A percentile compares a stretch with the other conserved stretches of the same genome.
Evolutionary conservation across 2,329 filamentous ascomycete species (phyloP).

Genomic region (Incumbomyces lentus): DNA sequence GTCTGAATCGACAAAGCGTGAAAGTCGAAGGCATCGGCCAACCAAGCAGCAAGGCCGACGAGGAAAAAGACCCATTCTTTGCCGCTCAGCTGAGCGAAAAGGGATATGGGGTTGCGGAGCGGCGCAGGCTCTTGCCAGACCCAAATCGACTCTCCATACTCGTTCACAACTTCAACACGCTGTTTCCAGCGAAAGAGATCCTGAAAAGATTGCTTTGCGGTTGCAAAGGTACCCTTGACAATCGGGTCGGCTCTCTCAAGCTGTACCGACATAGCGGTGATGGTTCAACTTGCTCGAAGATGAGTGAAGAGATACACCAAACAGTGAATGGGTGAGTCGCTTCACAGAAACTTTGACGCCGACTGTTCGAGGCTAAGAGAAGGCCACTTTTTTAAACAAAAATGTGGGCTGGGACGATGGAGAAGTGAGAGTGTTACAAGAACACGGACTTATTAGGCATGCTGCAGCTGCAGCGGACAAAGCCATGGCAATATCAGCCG

Average conservation of each 20-base stretch:
- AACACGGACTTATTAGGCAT: too few species aligned
- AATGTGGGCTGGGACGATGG: too few species aligned
- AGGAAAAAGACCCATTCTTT: conserved; percentile 67
- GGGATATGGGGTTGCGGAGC: conserved; percentile 58
- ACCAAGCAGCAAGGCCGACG: conserved; percentile 66
- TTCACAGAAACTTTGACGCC: too few species aligned
- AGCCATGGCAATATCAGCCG: too few species aligned
- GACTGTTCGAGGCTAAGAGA: too few species aligned
- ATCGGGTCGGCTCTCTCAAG: conserved; percentile 53
- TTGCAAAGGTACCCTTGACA: conserved; percentile 54
- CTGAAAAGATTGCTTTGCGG: conserved; percentile 51
- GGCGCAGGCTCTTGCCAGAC: conserved; percentile 60
- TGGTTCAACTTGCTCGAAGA: too few species aligned
- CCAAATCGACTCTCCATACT: conserved; percentile 52
- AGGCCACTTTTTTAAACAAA: too few species aligned
- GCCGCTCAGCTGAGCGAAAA: conserved; percentile 53
- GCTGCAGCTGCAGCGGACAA: too few species aligned
- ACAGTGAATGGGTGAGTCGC: too few species aligned
- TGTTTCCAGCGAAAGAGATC: conserved; percentile 68
- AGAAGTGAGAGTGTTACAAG: too few species aligned
- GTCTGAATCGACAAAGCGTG: conserved; percentile 72
- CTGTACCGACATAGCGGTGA: not conserved
- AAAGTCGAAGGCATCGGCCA: conserved; percentile 74
- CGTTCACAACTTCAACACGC: conserved; percentile 56
- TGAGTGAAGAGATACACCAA: too few species aligned